Base-by-base conservation (phyloP, 2,329 filamentous ascomycete genomes). In the Aspergillus ochraceus region DNA sequence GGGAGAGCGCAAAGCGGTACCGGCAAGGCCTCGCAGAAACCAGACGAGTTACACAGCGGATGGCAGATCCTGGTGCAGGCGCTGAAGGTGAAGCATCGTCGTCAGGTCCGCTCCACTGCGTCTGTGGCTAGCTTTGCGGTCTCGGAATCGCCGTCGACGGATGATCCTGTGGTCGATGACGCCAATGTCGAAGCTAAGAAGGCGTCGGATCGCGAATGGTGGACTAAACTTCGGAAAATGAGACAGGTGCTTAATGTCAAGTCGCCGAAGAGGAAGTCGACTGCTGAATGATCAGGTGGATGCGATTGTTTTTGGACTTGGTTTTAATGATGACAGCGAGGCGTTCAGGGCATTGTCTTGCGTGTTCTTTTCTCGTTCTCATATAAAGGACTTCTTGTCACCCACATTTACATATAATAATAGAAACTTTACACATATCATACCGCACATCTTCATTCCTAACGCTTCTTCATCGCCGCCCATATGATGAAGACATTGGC, bases 221-320 rank as follows among this genome's bases (percentile, higher is more conserved):
- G 88, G 88, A 84, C 87, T n/a, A 83, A 87, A 65, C 76, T 92
- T 63, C 83, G 87, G 67, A 84, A 85, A 59, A 88, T 92, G 59
- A 90, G 90, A 80, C 90, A 88, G 69, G 75, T 90, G 51, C 87
- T 92, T 68, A 87, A 89, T 62, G 81, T 85, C 6, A 91, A 90
- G 73, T 82, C 81, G 1, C 78, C 80, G 9, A 86, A 80, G 71
- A 88, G 83, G 70, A 72, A 70, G 70, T 71, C 68, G 42, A 58
- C 52, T 22, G 17, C 45, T 14, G 49, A 64, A 29, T 66, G 53
- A 64, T 53, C 19, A 20, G 42, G 26, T 54, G 53, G 32, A 49
- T 55, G 19, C 36, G n/a, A 32, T 49, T 9, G 14, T 45, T 51
- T 52, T 39, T n/a, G 19, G n/a, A 20, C 24, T 11, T 30, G 45